Evolutionary conservation across 768 basidiomycete genomes (phyloP).

Genomic region (Leccinum imitatum): DNA sequence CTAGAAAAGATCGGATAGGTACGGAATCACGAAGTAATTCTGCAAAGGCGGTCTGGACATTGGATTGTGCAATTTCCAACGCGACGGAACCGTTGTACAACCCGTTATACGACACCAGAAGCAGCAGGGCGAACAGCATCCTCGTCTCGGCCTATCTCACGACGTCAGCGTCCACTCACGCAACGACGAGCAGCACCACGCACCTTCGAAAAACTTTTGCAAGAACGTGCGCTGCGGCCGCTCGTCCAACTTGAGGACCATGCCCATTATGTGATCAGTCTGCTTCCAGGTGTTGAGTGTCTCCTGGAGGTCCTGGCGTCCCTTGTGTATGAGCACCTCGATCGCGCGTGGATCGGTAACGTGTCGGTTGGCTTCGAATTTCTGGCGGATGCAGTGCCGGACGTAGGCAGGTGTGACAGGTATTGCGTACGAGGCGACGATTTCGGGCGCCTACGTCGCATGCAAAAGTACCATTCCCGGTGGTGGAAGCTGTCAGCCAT

Average conservation of each 20-base stretch:
- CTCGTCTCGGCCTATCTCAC: conserved; percentile 66
- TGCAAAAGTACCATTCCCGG: not conserved
- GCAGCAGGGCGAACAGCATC: conserved; percentile 69
- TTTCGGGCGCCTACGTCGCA: conserved; percentile 80
- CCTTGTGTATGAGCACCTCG: conserved; percentile 84
- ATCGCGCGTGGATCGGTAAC: conserved; percentile 80
- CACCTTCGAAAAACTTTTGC: conserved; percentile 85
- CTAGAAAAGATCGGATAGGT: not conserved
- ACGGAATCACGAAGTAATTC: not conserved
- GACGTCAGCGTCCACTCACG: not conserved
- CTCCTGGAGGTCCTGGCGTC: conserved; percentile 88
- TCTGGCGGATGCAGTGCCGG: conserved; percentile 78
- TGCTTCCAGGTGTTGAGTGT: conserved; percentile 94
- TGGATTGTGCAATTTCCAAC: conserved; percentile 7
- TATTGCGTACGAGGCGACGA: conserved; percentile 78
- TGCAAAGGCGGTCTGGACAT: conserved; percentile 2
- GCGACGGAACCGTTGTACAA: not conserved
- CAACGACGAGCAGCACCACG: conserved; percentile 22
- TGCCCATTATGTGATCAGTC: conserved; percentile 74
- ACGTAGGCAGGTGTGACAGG: conserved; percentile 75
- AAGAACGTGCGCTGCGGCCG: conserved; percentile 61
- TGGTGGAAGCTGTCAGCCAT: not conserved
- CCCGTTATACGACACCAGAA: conserved; percentile 37
- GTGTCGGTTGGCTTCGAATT: conserved; percentile 83
- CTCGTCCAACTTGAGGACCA: conserved; percentile 52